These are phyloP conservation scores for Cocos nucifera DNA, from an alignment of 176 grass and related monocot genomes.

Conservation along the genomic window DNA sequence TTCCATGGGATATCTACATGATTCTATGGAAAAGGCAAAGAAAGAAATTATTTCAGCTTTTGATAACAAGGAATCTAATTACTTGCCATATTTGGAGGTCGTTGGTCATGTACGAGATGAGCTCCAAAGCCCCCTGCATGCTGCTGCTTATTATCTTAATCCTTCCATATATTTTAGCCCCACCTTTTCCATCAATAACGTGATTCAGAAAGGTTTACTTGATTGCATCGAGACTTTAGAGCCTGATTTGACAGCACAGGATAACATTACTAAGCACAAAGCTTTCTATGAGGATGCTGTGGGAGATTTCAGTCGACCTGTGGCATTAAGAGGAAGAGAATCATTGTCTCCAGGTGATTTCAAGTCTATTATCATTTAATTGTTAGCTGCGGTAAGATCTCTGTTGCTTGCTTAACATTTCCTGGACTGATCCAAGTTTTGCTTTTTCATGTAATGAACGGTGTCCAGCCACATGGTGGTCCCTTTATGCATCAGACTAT, in stretches of 20 bases:
- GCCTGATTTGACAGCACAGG: conserved; percentile 19
- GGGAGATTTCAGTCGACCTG: conserved; percentile 12
- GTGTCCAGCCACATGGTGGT: conserved; percentile 35
- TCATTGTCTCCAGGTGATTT: conserved; percentile 19
- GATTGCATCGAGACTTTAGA: conserved; percentile 31
- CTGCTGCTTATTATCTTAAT: conserved; percentile 40
- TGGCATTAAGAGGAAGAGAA: conserved; percentile 26
- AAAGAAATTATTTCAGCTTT: conserved; percentile 29
- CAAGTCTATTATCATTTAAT: not conserved
- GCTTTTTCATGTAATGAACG: not conserved
- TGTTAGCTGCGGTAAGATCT: too few species aligned
- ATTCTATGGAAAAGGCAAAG: conserved; percentile 31
- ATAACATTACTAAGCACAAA: conserved; percentile 31
- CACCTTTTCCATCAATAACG: conserved; percentile 27
- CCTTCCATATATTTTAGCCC: conserved; percentile 21
- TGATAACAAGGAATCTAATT: conserved; percentile 27
- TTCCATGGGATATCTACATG: conserved; percentile 38
- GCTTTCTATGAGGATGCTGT: conserved; percentile 16
- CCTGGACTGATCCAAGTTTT: too few species aligned
- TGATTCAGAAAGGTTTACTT: conserved; percentile 29
- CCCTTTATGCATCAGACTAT: conserved; percentile 26
- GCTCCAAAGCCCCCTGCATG: conserved; percentile 31
- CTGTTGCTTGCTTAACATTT: too few species aligned
- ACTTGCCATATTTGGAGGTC: conserved; percentile 25
- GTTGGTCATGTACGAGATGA: conserved; percentile 21